These are phyloP conservation scores for Mycena vulgaris DNA, from an alignment of 768 basidiomycete species.

Conservation along the genomic window DNA sequence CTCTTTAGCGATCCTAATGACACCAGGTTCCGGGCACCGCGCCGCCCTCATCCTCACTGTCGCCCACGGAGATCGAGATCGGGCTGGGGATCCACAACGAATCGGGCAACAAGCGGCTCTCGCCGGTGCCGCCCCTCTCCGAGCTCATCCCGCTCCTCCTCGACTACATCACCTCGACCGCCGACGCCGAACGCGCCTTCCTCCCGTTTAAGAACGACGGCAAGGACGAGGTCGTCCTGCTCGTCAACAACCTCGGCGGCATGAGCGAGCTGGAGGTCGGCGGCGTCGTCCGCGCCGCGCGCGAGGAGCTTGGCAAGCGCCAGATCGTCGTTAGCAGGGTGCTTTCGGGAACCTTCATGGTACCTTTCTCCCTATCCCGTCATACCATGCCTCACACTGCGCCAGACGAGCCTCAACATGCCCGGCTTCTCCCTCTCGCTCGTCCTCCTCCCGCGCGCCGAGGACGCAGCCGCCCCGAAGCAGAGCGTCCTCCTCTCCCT, in stretches of 20 bases:
- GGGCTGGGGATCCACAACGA: conserved; percentile 96
- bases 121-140: conserved; percentile 79
- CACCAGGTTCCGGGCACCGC: conserved; percentile 85
- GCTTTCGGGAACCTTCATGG: conserved; percentile 91
- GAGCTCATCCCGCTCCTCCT: conserved; percentile 81
- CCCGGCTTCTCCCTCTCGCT: conserved; percentile 92
- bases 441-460: conserved; percentile 74
- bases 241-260: conserved; percentile 93
- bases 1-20: background rate
- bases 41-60: conserved; percentile 67
- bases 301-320: conserved; percentile 66
- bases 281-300: conserved; percentile 76
- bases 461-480: conserved; percentile 56
- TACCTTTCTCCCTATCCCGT: conserved; percentile 39
- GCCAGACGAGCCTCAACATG: conserved; percentile 91
- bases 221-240: conserved; percentile 80
- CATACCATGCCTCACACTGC: background rate
- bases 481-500: conserved; percentile 69
- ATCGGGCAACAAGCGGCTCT: conserved; percentile 77
- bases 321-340: conserved; percentile 74
- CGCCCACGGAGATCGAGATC: conserved; percentile 82
- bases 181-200: conserved; percentile 85
- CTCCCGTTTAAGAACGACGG: conserved; percentile 70
- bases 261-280: conserved; percentile 87
- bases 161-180: conserved; percentile 77